Evolutionary conservation across 495 filamentous ascomycete species (phyloP).

Genomic region (Penicilliopsis zonata): DNA sequence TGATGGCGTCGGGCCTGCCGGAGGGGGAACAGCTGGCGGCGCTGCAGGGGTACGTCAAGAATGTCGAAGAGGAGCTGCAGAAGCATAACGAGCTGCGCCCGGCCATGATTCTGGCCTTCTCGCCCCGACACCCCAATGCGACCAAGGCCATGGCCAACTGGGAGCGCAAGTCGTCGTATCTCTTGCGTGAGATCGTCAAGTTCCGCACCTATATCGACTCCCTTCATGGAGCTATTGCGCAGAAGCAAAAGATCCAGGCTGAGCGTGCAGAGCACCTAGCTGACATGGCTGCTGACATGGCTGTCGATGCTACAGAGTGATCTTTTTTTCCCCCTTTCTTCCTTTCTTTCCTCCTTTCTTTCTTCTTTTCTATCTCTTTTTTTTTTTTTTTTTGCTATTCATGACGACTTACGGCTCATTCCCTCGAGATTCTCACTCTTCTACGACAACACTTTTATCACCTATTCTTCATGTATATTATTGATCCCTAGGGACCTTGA

Average conservation of each 20-base stretch:
- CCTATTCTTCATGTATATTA: constrained; percentile 1
- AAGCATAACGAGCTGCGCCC: constrained; percentile 76
- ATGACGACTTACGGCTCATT: constrained; percentile 15
- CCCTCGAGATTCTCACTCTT: constrained; percentile 13
- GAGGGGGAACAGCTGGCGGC: constrained; percentile 74
- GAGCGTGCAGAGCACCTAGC: constrained; percentile 7
- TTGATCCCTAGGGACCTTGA: too few species aligned
- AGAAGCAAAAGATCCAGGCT: constrained; percentile 43
- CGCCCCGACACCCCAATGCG: constrained; percentile 71
- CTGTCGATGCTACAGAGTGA: not conserved
- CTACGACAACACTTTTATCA: too few species aligned
- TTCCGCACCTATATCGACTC: constrained; percentile 90
- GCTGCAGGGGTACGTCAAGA: constrained; percentile 66
- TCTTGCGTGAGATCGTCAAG: constrained; percentile 92
- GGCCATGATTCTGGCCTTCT: constrained; percentile 81
- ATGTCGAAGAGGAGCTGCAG: constrained; percentile 74
- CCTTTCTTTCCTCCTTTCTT: constrained; percentile 3
- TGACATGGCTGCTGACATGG: too few species aligned
- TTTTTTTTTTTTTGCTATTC: constrained; percentile 12
- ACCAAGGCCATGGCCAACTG: constrained; percentile 84
- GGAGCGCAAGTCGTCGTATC: constrained; percentile 87
- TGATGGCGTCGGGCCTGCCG: constrained; percentile 64
- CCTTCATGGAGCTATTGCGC: constrained; percentile 44
- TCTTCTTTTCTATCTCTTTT: constrained; percentile 5
- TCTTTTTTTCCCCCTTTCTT: constrained; percentile 3